Evolutionary conservation across 2,329 filamentous ascomycete genomes (phyloP).

Genomic region (Cryphonectria japonica): DNA sequence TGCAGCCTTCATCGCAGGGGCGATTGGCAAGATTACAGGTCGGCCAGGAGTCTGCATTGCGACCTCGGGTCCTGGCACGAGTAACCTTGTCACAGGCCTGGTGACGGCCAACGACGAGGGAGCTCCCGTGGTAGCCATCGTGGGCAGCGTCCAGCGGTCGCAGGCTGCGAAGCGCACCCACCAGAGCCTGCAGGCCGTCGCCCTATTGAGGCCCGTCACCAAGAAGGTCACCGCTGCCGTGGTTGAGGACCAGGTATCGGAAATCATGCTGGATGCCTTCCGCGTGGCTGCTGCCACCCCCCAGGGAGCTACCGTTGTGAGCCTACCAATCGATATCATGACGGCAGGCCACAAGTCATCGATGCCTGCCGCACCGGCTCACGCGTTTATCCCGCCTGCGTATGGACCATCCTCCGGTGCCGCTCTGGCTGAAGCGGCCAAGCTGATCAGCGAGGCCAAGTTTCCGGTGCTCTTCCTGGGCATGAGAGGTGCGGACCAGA

Average conservation of each 20-base stretch:
- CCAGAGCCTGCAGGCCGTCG: conserved; percentile 49
- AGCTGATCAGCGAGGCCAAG: conserved; percentile 40
- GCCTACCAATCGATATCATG: conserved; percentile 50
- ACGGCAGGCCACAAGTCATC: conserved; percentile 40
- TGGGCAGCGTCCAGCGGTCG: conserved; percentile 49
- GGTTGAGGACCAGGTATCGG: conserved; percentile 51
- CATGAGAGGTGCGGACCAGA: conserved; percentile 45
- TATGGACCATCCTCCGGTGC: conserved; percentile 44
- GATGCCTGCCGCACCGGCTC: conserved; percentile 42
- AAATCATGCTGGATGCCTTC: conserved; percentile 51
- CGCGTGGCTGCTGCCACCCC: conserved; percentile 45
- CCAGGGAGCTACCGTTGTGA: conserved; percentile 48
- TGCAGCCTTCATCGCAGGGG: conserved; percentile 54
- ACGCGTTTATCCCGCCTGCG: conserved; percentile 45
- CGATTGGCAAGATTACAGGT: conserved; percentile 50
- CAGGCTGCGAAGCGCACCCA: conserved; percentile 51
- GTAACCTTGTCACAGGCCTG: conserved; percentile 50
- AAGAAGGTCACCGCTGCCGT: conserved; percentile 48
- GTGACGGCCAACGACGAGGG: conserved; percentile 53
- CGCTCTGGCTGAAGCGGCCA: conserved; percentile 40
- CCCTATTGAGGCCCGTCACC: conserved; percentile 48
- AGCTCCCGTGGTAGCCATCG: conserved; percentile 51
- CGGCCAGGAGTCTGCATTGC: conserved; percentile 50
- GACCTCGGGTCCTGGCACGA: conserved; percentile 51
- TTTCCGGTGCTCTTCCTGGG: conserved; percentile 51